Percentiles rank a stretch among this genome's conserved stretches.
Evolutionary conservation across 441 rosid genomes (phyloP).

Genomic region (Gossypium aridum): DNA sequence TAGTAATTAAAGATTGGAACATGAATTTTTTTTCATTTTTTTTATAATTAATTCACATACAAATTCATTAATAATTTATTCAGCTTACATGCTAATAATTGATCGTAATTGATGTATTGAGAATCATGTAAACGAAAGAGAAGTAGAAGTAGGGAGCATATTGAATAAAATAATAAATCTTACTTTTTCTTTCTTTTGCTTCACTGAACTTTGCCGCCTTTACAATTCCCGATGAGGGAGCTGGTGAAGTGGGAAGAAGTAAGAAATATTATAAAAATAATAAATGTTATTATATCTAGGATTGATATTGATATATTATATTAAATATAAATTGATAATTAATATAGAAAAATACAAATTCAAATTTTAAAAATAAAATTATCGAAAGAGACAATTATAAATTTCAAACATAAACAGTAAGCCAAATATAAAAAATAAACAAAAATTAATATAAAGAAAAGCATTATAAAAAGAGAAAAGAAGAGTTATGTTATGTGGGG

Average conservation of each 20-base stretch:
- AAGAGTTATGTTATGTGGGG: conserved; percentile 22
- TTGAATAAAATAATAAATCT: not conserved
- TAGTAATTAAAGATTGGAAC: too few species aligned
- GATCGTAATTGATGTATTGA: not conserved
- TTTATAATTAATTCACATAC: too few species aligned
- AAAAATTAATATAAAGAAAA: not conserved
- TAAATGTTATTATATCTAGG: not conserved
- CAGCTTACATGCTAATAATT: too few species aligned
- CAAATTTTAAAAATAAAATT: too few species aligned
- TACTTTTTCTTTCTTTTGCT: not conserved
- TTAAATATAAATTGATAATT: too few species aligned
- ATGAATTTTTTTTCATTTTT: too few species aligned
- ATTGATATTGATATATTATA: not conserved
- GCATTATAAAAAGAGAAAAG: conserved; percentile 14
- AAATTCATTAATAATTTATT: too few species aligned
- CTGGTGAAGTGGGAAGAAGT: not conserved
- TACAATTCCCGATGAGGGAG: not conserved
- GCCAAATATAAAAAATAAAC: not conserved
- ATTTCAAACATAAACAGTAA: not conserved
- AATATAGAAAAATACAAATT: too few species aligned
- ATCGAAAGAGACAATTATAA: rapidly evolving
- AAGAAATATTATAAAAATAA: not conserved
- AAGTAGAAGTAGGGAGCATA: not conserved
- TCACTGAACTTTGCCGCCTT: not conserved
- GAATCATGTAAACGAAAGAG: conserved; percentile 22